A percentile compares a stretch with the other conserved stretches of the same genome.
Evolutionary conservation across 75 land plant genomes (phyloP).

Genomic region (Pinus albicaulis): DNA sequence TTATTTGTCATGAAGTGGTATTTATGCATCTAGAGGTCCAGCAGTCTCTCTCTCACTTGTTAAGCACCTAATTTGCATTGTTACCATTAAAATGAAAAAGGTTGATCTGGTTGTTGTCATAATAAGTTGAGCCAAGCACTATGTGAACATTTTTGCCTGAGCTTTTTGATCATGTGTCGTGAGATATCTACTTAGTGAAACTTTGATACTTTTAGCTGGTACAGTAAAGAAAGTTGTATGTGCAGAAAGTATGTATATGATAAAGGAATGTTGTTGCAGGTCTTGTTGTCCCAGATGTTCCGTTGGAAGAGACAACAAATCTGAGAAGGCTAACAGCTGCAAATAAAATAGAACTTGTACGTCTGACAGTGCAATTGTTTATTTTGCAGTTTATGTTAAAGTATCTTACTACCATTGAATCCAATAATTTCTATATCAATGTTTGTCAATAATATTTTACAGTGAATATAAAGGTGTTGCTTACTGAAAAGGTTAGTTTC

Average conservation of each 20-base stretch:
- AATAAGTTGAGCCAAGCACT: no score
- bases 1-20: no score
- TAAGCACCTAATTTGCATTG: no score
- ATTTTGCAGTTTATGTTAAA: neutral
- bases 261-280: constrained; percentile 32
- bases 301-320: constrained; percentile 77
- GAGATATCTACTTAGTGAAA: no score
- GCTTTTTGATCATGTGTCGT: no score
- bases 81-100: no score
- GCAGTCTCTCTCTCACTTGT: no score
- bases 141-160: no score
- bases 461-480: neutral
- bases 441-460: neutral
- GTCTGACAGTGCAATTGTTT: constrained; percentile 2
- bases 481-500: neutral
- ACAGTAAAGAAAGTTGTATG: neutral
- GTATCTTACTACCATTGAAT: neutral
- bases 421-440: neutral
- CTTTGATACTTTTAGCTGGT: neutral
- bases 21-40: no score
- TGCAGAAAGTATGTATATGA: neutral
- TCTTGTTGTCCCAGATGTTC: constrained; percentile 95
- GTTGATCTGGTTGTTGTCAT: no score
- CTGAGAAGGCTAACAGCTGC: constrained; percentile 56
- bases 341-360: constrained; percentile 73